Evolutionary conservation across 2,329 filamentous ascomycete species (phyloP), one percentile per base, ranked within the genome.

Genomic region (Colletotrichum brevisporum): DNA sequence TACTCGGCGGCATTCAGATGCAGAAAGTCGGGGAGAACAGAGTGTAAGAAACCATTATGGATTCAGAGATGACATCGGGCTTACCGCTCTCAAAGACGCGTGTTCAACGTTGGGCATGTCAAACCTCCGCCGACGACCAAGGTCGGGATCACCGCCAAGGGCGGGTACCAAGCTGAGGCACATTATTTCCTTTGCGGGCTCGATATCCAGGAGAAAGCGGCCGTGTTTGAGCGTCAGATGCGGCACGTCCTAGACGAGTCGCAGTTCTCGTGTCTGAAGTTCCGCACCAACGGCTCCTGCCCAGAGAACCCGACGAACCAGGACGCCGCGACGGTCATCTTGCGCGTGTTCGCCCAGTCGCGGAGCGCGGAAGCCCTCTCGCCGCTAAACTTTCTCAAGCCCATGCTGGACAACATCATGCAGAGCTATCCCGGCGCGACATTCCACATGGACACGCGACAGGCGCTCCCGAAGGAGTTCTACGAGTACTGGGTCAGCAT

Each of bases 271-370:
- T 80, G 83, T 39, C 70, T 77, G 50, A 72, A 74, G 54, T 79
- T 79, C 71, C 77, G 48, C 21, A 73, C 15, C 73, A 84, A 80
- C 71, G 85, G 76, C 56, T 80, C 71, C 41, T 78, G 63, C 2
- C 75, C 79, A 0, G 75, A 79, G 1, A 78, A 85, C 47, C 82
- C 83, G 0, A 73, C 73, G 3, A 82, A 78, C n/a, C 84, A 86
- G 39, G 81, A 83, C 27, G 80, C 79, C 0, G 84, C 84, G 1
- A 88, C 85, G 0, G 84, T 86, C 0, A 83, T 83, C 51, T 79
- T 86, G 48, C 73, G 83, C 26, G 76, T 84, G 55, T 80, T 86
- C 71, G 80, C 80, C 0, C 83, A 90, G 72, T 84, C 86, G 5
- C 74, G 73, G 4, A 75, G 68, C 16, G 75, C 78, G 31, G 78